Evolutionary conservation across 2,329 filamentous ascomycete genomes (phyloP).

Genomic region (Fusarium haematococcum): DNA sequence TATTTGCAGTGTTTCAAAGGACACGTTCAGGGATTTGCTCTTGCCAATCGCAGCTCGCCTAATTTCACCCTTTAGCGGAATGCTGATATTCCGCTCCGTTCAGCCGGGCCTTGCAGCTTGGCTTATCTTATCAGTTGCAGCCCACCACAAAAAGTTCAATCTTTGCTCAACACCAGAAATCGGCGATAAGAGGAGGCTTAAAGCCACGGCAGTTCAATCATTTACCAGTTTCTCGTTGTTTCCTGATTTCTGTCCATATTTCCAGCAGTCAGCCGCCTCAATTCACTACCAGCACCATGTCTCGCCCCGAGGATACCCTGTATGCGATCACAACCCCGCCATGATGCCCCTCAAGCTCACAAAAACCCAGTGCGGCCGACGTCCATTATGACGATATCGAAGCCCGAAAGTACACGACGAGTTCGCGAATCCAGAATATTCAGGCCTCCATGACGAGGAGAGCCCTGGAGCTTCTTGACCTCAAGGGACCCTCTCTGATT

Average conservation of each 20-base stretch:
- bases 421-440: slow-evolving; percentile 93
- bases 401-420: slow-evolving; percentile 97
- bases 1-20: slow-evolving; percentile 24
- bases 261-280: background rate
- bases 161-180: slow-evolving; percentile 28
- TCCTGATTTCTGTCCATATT: background rate
- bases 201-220: background rate
- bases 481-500: slow-evolving; percentile 83
- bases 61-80: slow-evolving; percentile 18
- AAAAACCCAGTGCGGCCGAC: slow-evolving; percentile 79
- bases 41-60: slow-evolving; percentile 33
- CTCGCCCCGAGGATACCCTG: slow-evolving; percentile 95
- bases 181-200: slow-evolving; percentile 15
- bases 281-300: slow-evolving; percentile 72
- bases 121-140: slow-evolving; percentile 42
- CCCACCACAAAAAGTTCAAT: slow-evolving; percentile 46
- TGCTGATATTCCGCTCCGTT: slow-evolving; percentile 5
- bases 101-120: background rate
- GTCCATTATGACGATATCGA: slow-evolving; percentile 97
- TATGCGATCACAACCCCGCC: slow-evolving; percentile 57
- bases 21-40: slow-evolving; percentile 39
- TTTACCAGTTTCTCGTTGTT: background rate
- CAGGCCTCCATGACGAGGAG: slow-evolving; percentile 95
- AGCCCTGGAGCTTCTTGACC: slow-evolving; percentile 89
- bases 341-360: slow-evolving; percentile 43